phyloP scores from a whole-genome alignment of 495 filamentous ascomycete species.

The Hyaloscypha bicolor region DNA sequence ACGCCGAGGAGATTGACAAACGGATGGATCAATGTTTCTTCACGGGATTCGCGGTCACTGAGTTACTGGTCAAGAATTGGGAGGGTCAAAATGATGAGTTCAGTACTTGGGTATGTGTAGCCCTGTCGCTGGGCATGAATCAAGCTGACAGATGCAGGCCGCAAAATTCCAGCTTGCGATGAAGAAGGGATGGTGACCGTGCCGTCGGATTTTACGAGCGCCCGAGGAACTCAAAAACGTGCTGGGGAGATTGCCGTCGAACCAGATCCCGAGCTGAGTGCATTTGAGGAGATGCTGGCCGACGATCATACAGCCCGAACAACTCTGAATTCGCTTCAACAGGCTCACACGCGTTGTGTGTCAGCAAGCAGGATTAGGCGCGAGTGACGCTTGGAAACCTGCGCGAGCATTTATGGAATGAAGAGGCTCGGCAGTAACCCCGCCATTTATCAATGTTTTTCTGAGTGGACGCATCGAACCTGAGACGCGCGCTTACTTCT shows the following conservation, averaged over 20 bases:
- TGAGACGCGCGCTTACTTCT: neutral
- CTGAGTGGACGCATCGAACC: neutral
- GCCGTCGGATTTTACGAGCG: neutral
- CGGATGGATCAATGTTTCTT: slow-evolving; percentile 34
- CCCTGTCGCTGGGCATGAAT: neutral
- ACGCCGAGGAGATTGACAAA: slow-evolving; percentile 29
- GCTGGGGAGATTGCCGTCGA: too few species aligned
- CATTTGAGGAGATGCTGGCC: neutral
- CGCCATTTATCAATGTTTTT: neutral
- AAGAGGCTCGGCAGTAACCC: neutral
- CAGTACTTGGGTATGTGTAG: slow-evolving; percentile 33
- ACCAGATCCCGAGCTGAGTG: too few species aligned
- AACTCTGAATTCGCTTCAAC: too few species aligned
- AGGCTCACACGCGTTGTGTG: neutral
- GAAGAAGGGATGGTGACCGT: slow-evolving; percentile 24
- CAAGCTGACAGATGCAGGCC: slow-evolving; percentile 19
- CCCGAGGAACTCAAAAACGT: neutral
- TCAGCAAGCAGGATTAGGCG: neutral
- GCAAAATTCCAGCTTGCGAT: slow-evolving; percentile 29
- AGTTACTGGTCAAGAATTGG: slow-evolving; percentile 31
- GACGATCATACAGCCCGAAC: neutral
- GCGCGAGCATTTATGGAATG: neutral
- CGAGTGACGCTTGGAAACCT: neutral
- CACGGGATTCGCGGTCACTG: slow-evolving; percentile 21
- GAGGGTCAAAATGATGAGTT: slow-evolving; percentile 34